Evolutionary conservation across 1,284 basidiomycete genomes (phyloP).

Genomic region (Ustilago crameri): DNA sequence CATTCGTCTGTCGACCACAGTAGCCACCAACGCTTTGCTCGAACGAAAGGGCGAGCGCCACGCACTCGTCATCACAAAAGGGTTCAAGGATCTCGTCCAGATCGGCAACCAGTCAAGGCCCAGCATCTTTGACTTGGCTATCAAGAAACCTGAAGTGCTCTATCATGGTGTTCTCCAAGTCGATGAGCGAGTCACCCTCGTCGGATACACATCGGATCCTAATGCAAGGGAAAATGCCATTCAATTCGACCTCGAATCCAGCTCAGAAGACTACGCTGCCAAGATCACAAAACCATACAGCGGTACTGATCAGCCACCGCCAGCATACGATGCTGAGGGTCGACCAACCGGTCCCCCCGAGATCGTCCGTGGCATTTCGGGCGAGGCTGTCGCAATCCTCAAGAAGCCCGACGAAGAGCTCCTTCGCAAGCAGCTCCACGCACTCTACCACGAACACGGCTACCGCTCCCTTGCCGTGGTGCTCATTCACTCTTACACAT

Average conservation of each 20-base stretch:
- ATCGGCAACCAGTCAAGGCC: slow-evolving; percentile 92
- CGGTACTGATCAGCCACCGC: slow-evolving; percentile 70
- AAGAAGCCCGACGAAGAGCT: slow-evolving; percentile 73
- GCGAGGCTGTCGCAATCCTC: slow-evolving; percentile 89
- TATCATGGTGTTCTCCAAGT: slow-evolving; percentile 86
- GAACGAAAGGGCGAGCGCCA: slow-evolving; percentile 93
- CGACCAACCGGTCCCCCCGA: slow-evolving; percentile 76
- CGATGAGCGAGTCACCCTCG: slow-evolving; percentile 92
- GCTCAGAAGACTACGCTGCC: slow-evolving; percentile 8
- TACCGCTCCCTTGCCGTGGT: slow-evolving; percentile 87
- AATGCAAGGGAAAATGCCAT: slow-evolving; percentile 75
- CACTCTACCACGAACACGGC: slow-evolving; percentile 77
- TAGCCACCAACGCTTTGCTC: slow-evolving; percentile 93
- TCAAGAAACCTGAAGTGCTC: slow-evolving; percentile 77
- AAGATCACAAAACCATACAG: slow-evolving; percentile 43
- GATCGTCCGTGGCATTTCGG: slow-evolving; percentile 84
- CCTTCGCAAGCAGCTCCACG: slow-evolving; percentile 74
- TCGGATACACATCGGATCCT: slow-evolving; percentile 91
- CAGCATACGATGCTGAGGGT: slow-evolving; percentile 78
- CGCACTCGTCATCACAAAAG: slow-evolving; percentile 89
- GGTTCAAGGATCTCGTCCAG: slow-evolving; percentile 87
- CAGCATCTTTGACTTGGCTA: slow-evolving; percentile 73
- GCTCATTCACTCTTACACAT: slow-evolving; percentile 91
- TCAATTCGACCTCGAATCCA: slow-evolving; percentile 49
- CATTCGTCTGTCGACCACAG: slow-evolving; percentile 91